Conservation (phyloP, 23 red algal species). For the Chondrus crispus region DNA sequence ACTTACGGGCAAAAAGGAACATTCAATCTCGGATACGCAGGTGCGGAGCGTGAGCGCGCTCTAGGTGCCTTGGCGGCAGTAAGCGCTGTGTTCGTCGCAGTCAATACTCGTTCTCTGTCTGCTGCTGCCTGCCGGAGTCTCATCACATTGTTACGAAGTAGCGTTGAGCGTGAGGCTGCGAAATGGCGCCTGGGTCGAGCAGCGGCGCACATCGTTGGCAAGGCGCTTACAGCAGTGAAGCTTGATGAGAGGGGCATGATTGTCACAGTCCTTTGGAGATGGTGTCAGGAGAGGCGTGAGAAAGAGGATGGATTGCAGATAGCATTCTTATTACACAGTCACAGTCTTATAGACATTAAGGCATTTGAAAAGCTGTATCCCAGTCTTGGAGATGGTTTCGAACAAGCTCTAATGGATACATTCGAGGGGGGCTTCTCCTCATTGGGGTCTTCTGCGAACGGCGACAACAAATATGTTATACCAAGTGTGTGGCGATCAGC, state of each 20-base stretch:
- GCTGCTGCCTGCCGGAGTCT: not conserved
- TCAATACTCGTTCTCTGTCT: not conserved
- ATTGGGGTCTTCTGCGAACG: not conserved
- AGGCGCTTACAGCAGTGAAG: slow-evolving; percentile 11
- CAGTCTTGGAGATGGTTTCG: not conserved
- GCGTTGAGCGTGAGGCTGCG: not conserved
- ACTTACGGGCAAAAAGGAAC: slow-evolving; percentile 16
- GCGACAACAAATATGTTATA: not conserved
- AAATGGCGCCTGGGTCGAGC: slow-evolving; percentile 37
- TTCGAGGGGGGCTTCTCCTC: slow-evolving; percentile 32
- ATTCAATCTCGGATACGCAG: not conserved
- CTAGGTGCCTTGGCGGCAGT: slow-evolving; percentile 31
- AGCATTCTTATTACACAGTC: not conserved
- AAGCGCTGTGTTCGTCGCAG: slow-evolving; percentile 18
- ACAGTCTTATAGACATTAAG: not conserved
- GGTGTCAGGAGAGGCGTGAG: slow-evolving; percentile 16
- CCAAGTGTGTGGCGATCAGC: slow-evolving; percentile 39
- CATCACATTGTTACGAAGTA: not conserved
- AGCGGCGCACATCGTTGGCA: not conserved
- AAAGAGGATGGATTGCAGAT: slow-evolving; percentile 24
- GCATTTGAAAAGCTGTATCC: slow-evolving; percentile 24
- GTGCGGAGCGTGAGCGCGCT: slow-evolving; percentile 41
- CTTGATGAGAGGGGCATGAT: not conserved
- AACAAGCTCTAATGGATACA: not conserved
- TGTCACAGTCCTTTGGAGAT: not conserved